Evolutionary conservation across 2,329 filamentous ascomycete species (phyloP), one percentile per base, ranked within the genome.

Genomic region (Plectosphaerella plurivora): DNA sequence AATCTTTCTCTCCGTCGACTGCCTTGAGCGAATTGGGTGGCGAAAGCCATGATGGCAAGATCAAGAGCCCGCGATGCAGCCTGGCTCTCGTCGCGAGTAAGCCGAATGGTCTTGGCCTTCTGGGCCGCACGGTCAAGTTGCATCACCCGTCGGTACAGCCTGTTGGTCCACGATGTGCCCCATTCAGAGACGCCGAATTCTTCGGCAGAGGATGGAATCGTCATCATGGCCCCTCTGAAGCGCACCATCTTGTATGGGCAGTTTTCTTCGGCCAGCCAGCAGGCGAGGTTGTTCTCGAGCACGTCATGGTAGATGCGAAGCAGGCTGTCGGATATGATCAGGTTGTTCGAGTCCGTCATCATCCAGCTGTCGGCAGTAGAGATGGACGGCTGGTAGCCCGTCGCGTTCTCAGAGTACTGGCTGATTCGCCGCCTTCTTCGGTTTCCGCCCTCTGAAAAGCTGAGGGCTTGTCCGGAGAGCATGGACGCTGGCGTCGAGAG

Each of bases 281-380:
- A 81, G 2, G 76, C 74, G 9, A 81, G 62, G 14, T 73, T 76
- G 57, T 78, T 73, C 57, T 81, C 77, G 55, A 80, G 68, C 28
- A 76, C 77, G 55, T 81, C 76, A 56, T 80, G 77, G 59, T 81
- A 81, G 33, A 81, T 73, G 42, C 69, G 69, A 49, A 79, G 62
- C 22, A 79, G 63, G 14, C 63, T 70, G 45, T 73, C 67, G 1
- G 71, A 71, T 51, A 79, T 70, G 28, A 74, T 66, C 41, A 58
- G 53, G 24, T 60, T 64, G 46, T 73, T 69, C 2, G 61, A 61
- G 1, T 53, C 56, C 1, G 55, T 47, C 11, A 65, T 61, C 55
- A 72, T 61, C 28, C 28, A 33, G 9, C 28, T 33, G 28, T 33
- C 28, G 28, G 28, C 28, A 33, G 28, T 33, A 33, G 28, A 33